Evolutionary conservation across 1,284 basidiomycete species (phyloP), one percentile per base, ranked within the genome.

Genomic region (Apiotrichum siamense): DNA sequence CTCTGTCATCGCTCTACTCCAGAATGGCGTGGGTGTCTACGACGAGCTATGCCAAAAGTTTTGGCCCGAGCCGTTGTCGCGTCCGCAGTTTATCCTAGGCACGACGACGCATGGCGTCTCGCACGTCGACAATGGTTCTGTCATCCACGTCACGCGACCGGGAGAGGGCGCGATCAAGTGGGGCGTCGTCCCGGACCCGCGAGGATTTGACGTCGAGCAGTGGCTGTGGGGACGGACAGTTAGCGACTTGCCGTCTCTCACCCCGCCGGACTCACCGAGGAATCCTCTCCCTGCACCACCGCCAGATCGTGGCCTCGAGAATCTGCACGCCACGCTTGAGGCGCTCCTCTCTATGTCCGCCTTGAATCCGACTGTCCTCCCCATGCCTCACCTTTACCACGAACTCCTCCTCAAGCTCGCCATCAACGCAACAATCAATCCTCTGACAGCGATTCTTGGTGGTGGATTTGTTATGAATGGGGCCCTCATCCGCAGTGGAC

Each of bases 21-120:
- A 96, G 67, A 97, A 97, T 69, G 93, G 69, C 77, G 79, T 96
- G 84, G 93, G 91, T 17, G 77, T 94, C 15, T 87, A 92, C 70
- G 92, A 97, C 63, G 75, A 82, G 55, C 77, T 97, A 47, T 70
- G 88, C 38, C 70, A 77, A 15, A 69, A 78, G 17, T 64, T 90
- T 41, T 98, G 93, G 75, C 83, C 80, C 35, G 84, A 91, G 64
- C 80, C 83, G 10, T 66, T 75, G 15, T 74, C 76, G 21, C 82
- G 92, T 31, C 94, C 94, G 7, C 83, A 89, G 65, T 89, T 97
- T 69, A 80, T 97, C 46, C 77, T 96, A 48, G 85, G 85, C 9
- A 83, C 83, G 23, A 90, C 87, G 49, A 87, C 85, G 1, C 92
- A 97, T 64, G 88, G 88, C 9, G 83, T 66, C 9, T 54, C 66